Conservation (phyloP, 192 early-diverging fungal genomes). For the Spinellus fusiger region DNA sequence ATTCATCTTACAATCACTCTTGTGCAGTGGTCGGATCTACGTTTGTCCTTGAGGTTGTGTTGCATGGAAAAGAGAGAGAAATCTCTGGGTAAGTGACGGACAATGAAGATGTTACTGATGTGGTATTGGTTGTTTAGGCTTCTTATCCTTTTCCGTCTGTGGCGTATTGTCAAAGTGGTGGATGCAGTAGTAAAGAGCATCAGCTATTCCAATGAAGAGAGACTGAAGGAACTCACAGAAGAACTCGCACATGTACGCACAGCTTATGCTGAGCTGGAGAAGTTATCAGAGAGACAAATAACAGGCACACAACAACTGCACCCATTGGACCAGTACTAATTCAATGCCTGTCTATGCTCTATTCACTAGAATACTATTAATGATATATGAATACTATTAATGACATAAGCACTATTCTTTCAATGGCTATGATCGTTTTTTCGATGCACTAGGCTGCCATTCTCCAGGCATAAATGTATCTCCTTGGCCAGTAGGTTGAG, state of each 20-base stretch:
- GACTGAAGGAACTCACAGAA: background rate
- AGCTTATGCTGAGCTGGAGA: background rate
- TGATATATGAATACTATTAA: no score
- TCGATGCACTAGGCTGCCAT: slow-evolving; percentile 14
- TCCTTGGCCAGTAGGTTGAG: slow-evolving; percentile 23
- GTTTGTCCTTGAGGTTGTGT: slow-evolving; percentile 43
- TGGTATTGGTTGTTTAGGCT: slow-evolving; percentile 22
- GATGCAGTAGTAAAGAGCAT: slow-evolving; percentile 42
- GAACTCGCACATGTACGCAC: background rate
- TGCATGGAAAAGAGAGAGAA: slow-evolving; percentile 47
- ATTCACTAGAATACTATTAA: no score
- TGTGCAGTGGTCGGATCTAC: slow-evolving; percentile 38
- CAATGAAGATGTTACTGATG: no score
- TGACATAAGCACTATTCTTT: no score
- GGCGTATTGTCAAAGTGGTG: slow-evolving; percentile 46
- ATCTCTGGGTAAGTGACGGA: slow-evolving; percentile 40
- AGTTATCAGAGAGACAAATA: no score
- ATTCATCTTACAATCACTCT: background rate
- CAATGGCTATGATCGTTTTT: background rate
- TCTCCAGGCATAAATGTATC: slow-evolving; percentile 25
- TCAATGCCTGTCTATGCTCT: no score
- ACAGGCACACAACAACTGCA: no score
- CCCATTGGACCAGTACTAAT: no score
- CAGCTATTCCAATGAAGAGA: slow-evolving; percentile 8
- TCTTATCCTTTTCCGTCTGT: slow-evolving; percentile 50